Evolutionary conservation across 1,284 basidiomycete genomes (phyloP).

Genomic region (Boletus holoroseus): DNA sequence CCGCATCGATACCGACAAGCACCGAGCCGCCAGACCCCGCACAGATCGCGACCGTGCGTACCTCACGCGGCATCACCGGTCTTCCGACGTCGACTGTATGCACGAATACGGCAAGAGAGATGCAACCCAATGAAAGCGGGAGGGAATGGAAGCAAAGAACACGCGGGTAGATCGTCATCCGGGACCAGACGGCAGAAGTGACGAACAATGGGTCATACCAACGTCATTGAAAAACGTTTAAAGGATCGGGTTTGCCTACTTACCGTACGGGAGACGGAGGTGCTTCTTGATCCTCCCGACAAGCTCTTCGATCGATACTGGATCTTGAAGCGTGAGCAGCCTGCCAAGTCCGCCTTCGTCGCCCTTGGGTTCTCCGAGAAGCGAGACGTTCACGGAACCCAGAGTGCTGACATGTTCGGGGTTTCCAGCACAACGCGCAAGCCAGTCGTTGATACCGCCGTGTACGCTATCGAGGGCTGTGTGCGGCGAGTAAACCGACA

Average conservation of each 20-base stretch:
- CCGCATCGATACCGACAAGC: slow-evolving; percentile 64
- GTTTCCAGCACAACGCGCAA: slow-evolving; percentile 46
- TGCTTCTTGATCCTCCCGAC: slow-evolving; percentile 65
- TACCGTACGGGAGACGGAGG: slow-evolving; percentile 61
- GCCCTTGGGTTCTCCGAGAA: slow-evolving; percentile 39
- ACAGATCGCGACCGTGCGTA: slow-evolving; percentile 71
- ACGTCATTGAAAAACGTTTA: slow-evolving; percentile 15
- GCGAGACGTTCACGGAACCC: slow-evolving; percentile 30
- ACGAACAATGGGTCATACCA: not conserved
- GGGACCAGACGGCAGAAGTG: slow-evolving; percentile 10
- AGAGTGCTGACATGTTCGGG: slow-evolving; percentile 17
- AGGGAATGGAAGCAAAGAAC: slow-evolving; percentile 8
- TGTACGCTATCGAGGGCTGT: slow-evolving; percentile 78
- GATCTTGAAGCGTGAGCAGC: slow-evolving; percentile 54
- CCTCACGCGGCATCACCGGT: slow-evolving; percentile 35
- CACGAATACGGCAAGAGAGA: slow-evolving; percentile 10
- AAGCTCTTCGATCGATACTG: slow-evolving; percentile 55
- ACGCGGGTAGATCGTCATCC: slow-evolving; percentile 15
- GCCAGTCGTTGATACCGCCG: slow-evolving; percentile 85
- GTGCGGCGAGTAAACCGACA: slow-evolving; percentile 86
- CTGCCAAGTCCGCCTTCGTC: slow-evolving; percentile 64
- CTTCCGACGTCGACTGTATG: slow-evolving; percentile 73
- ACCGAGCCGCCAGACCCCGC: slow-evolving; percentile 80
- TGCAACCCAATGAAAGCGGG: slow-evolving; percentile 4
- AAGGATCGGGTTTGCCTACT: slow-evolving; percentile 19